Percentiles rank a stretch among this genome's conserved stretches.
phyloP scores from a whole-genome alignment of 1,284 basidiomycete genomes.

The Malassezia sympodialis region DNA sequence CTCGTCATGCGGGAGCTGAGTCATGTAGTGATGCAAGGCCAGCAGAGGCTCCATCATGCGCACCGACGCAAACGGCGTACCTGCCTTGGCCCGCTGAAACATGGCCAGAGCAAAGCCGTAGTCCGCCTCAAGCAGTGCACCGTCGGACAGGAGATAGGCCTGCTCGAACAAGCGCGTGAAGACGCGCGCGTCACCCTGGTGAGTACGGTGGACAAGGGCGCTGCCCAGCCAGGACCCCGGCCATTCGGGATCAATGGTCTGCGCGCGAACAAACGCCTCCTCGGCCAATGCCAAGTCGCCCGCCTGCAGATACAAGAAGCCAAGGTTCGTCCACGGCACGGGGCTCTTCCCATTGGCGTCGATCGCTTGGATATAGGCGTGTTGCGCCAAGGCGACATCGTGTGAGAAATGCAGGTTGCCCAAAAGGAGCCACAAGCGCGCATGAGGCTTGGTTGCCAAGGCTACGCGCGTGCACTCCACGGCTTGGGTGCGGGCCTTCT shows the following conservation, averaged over 20 bases:
- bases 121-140: constrained; percentile 66
- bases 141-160: constrained; percentile 62
- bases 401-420: constrained; percentile 65
- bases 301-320: constrained; percentile 75
- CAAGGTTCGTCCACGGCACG: constrained; percentile 75
- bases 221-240: constrained; percentile 88
- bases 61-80: constrained; percentile 51
- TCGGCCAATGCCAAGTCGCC: constrained; percentile 73
- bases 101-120: constrained; percentile 64
- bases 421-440: constrained; percentile 69
- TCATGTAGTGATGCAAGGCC: constrained; percentile 66
- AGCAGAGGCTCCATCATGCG: constrained; percentile 55
- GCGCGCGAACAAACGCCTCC: constrained; percentile 74
- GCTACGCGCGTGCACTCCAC: constrained; percentile 64
- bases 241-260: constrained; percentile 83
- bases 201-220: constrained; percentile 62
- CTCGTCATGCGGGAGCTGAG: constrained; percentile 60
- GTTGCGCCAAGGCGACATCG: constrained; percentile 67
- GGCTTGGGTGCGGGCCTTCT: constrained; percentile 54
- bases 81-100: constrained; percentile 51
- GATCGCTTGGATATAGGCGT: constrained; percentile 79
- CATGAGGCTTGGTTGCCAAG: constrained; percentile 65
- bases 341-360: constrained; percentile 63
- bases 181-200: constrained; percentile 59
- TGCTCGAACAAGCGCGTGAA: constrained; percentile 70